Conservation (phyloP, 2,329 filamentous ascomycete genomes). For the Neurospora crassa region DNA sequence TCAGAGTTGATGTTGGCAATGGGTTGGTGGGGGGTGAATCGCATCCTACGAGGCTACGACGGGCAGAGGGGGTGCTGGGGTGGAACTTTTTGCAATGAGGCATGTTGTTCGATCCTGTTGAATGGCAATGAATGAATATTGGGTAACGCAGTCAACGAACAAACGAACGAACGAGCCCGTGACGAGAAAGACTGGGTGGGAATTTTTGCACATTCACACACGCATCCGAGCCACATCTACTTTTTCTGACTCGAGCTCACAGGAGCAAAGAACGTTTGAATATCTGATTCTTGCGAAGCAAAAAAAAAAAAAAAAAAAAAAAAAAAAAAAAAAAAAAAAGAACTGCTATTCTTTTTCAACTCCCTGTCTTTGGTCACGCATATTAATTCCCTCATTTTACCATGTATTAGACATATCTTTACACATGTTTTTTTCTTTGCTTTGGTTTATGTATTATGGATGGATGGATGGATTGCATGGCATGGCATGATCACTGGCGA, state of each 20-base stretch:
- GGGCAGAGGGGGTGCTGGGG: not conserved
- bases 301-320: not conserved
- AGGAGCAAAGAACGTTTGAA: not conserved
- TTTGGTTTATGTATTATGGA: not conserved
- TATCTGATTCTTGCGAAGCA: not conserved
- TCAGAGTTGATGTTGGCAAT: slow-evolving; percentile 29
- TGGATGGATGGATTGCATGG: not conserved
- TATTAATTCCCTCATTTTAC: not conserved
- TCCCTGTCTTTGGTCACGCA: not conserved
- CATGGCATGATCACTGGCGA: not conserved
- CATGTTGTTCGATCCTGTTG: not conserved
- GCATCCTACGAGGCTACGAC: not conserved
- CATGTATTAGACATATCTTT: not conserved
- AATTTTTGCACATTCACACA: not conserved
- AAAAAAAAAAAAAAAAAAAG: not conserved
- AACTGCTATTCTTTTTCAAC: not conserved
- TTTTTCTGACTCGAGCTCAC: not conserved
- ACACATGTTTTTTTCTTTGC: not conserved
- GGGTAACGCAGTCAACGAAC: not conserved
- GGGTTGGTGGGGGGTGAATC: slow-evolving; percentile 12
- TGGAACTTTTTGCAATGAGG: not conserved
- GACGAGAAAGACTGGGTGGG: not conserved
- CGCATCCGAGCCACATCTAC: not conserved
- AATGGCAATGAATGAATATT: not conserved
- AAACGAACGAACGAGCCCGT: not conserved